Conservation (phyloP, 805 yeast species). For the Pichia kluyveri region DNA sequence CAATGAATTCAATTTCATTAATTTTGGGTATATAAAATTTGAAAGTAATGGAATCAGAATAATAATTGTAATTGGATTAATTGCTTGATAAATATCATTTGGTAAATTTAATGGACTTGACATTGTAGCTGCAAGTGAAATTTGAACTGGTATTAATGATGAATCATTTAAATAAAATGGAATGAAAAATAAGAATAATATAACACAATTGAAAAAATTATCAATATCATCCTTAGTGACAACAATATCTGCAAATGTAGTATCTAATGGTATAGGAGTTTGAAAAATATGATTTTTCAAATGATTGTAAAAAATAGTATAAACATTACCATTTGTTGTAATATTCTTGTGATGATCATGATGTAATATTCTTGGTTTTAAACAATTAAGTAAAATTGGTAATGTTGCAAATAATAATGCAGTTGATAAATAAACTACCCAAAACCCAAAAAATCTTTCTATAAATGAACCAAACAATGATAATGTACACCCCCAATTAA, state of each 20-base stretch:
- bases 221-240: slow-evolving; percentile 32
- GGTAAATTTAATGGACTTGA: slow-evolving; percentile 39
- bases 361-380: slow-evolving; percentile 27
- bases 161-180: slow-evolving; percentile 34
- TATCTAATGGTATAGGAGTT: neutral
- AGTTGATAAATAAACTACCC: slow-evolving; percentile 43
- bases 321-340: slow-evolving; percentile 5
- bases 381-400: slow-evolving; percentile 33
- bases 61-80: slow-evolving; percentile 45
- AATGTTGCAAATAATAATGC: slow-evolving; percentile 42
- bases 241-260: neutral
- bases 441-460: slow-evolving; percentile 41
- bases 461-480: slow-evolving; percentile 39
- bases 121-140: slow-evolving; percentile 45
- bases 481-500: slow-evolving; percentile 44
- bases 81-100: slow-evolving; percentile 44
- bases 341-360: slow-evolving; percentile 8
- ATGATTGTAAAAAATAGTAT: slow-evolving; percentile 10
- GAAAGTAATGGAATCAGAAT: slow-evolving; percentile 42
- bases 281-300: neutral
- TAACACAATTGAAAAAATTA: slow-evolving; percentile 35
- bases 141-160: slow-evolving; percentile 38
- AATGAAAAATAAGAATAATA: slow-evolving; percentile 35
- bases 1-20: slow-evolving; percentile 31
- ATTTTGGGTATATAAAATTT: slow-evolving; percentile 34